phyloP scores from a whole-genome alignment of 2,329 filamentous ascomycete species.

The Phoma sp. region DNA sequence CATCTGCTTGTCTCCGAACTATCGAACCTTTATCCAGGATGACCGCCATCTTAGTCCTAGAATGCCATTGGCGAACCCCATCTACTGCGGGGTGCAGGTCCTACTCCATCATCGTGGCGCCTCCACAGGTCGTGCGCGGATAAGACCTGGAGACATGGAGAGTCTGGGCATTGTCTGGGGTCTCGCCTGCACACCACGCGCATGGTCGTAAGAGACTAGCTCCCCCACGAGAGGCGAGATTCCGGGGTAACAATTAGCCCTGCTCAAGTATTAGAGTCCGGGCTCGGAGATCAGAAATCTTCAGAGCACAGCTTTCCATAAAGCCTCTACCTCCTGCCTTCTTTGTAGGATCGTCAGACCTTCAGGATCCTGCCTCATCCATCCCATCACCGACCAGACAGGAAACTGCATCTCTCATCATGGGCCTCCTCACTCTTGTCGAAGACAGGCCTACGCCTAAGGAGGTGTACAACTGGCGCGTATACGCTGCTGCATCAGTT shows the following conservation, averaged over 20 bases:
- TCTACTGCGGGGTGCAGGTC: constrained; percentile 16
- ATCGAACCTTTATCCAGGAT: constrained; percentile 12
- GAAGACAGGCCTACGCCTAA: constrained; percentile 60
- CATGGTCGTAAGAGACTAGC: constrained; percentile 13
- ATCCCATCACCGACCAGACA: constrained; percentile 1
- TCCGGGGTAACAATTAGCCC: constrained; percentile 21
- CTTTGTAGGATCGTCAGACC: constrained; percentile 5
- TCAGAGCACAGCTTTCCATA: constrained; percentile 7
- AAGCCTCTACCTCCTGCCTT: constrained; percentile 4
- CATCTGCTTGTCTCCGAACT: background rate
- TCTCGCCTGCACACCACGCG: constrained; percentile 14
- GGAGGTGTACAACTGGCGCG: constrained; percentile 65
- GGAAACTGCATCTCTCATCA: constrained; percentile 14
- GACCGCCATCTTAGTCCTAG: background rate
- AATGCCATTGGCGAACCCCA: constrained; percentile 8
- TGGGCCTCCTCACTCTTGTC: constrained; percentile 41
- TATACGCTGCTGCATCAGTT: constrained; percentile 61
- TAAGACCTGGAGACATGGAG: constrained; percentile 17
- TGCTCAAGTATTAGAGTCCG: constrained; percentile 16
- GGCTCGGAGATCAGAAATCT: constrained; percentile 19
- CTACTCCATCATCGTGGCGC: constrained; percentile 8
- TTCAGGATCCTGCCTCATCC: constrained; percentile 3
- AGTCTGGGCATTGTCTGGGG: constrained; percentile 17
- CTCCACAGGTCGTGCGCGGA: constrained; percentile 11
- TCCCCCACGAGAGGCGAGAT: constrained; percentile 19